Conservation (phyloP, 2,329 filamentous ascomycete species). For the Pyricularia sp. region DNA sequence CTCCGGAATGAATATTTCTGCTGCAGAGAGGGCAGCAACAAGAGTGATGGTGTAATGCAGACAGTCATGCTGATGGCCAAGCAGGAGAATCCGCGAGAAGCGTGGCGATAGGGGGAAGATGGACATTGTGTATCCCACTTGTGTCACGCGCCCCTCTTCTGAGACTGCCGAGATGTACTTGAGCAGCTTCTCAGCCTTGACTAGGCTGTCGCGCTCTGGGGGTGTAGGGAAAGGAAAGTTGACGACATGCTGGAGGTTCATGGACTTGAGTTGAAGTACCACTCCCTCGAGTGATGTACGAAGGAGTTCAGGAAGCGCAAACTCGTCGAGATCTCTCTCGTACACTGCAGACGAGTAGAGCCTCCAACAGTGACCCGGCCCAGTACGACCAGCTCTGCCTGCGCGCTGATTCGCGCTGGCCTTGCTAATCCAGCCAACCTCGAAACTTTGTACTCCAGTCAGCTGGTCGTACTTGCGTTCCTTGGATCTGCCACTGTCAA, state of each 20-base stretch:
- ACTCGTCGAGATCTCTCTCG: constrained; percentile 76
- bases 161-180: constrained; percentile 74
- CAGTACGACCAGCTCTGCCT: constrained; percentile 89
- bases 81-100: constrained; percentile 81
- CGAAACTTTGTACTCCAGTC: constrained; percentile 89
- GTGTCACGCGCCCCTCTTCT: constrained; percentile 59
- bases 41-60: constrained; percentile 77
- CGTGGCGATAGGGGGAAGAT: constrained; percentile 83
- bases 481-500: constrained; percentile 86
- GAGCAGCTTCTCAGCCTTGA: constrained; percentile 74
- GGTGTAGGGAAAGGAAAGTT: constrained; percentile 96
- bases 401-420: constrained; percentile 84
- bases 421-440: constrained; percentile 95
- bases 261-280: constrained; percentile 85
- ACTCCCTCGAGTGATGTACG: constrained; percentile 87
- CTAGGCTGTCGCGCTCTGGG: constrained; percentile 62
- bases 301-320: constrained; percentile 76
- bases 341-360: constrained; percentile 92
- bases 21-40: constrained; percentile 76
- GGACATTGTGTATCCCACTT: constrained; percentile 68
- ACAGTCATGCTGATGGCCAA: constrained; percentile 72
- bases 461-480: constrained; percentile 78
- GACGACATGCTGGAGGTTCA: constrained; percentile 79
- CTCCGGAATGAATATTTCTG: constrained; percentile 77
- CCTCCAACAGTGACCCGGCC: constrained; percentile 88